Percentiles rank a stretch among this genome's conserved stretches.
Conservation (phyloP, 805 yeast genomes). For the Candida nanaspora region DNA sequence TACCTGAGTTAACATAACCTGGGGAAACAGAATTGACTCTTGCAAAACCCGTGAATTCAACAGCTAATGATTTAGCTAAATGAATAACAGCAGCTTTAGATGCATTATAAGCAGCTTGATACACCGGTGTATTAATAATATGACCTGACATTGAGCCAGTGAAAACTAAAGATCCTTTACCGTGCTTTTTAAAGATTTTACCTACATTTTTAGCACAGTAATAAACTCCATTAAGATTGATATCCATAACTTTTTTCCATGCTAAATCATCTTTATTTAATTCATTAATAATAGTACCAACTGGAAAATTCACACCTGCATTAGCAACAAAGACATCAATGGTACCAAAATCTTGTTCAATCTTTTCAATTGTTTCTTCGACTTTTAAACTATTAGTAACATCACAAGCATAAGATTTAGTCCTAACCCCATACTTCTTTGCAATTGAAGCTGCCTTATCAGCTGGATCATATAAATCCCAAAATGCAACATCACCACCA, state of each 20-base stretch:
- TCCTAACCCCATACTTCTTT: conserved; percentile 27
- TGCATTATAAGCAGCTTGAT: conserved; percentile 42
- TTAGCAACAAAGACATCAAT: conserved; percentile 36
- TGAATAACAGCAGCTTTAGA: conserved; percentile 45
- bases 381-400: conserved; percentile 27
- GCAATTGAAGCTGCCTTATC: conserved; percentile 29
- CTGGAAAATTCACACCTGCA: conserved; percentile 29
- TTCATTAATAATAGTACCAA: conserved; percentile 17
- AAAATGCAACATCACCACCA: conserved; percentile 35
- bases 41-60: conserved; percentile 44
- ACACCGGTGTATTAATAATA: conserved; percentile 45
- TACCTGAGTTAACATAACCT: conserved; percentile 44
- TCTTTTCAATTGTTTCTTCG: conserved; percentile 20
- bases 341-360: conserved; percentile 31
- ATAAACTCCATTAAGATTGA: conserved; percentile 42
- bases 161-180: conserved; percentile 42
- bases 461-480: conserved; percentile 31
- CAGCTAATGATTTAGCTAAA: conserved; percentile 38
- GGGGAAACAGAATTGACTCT: conserved; percentile 47
- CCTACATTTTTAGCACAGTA: conserved; percentile 46
- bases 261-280: conserved; percentile 26
- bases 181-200: conserved; percentile 36
- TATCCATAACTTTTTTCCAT: conserved; percentile 43
- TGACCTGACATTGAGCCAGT: conserved; percentile 53
- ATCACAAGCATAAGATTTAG: conserved; percentile 19